phyloP scores from a whole-genome alignment of 2,329 filamentous ascomycete species.

The Fusarium transvaalense region DNA sequence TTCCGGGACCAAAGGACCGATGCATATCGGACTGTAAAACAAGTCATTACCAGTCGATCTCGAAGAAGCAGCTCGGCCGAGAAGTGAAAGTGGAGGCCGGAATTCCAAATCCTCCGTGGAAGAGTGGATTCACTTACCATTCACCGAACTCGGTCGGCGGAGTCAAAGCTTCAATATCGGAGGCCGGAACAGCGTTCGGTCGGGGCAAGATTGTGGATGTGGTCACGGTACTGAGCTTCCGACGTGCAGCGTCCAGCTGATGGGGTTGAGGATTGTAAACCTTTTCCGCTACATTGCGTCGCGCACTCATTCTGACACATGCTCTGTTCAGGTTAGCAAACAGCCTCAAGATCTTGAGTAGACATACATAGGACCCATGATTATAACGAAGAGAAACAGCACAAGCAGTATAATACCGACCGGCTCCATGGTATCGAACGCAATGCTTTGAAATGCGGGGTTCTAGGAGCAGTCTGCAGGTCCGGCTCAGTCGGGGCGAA shows the following conservation, averaged over 20 bases:
- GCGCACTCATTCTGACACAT: constrained; percentile 35
- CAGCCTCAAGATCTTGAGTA: neutral
- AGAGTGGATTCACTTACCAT: constrained; percentile 44
- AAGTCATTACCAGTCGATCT: constrained; percentile 13
- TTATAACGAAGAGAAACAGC: constrained; percentile 40
- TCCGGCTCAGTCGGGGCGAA: neutral
- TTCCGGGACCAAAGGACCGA: constrained; percentile 50
- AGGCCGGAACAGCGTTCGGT: constrained; percentile 11
- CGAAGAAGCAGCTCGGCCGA: constrained; percentile 11
- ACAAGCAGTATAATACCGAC: constrained; percentile 46
- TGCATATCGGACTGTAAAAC: constrained; percentile 51
- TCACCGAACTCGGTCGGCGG: constrained; percentile 42
- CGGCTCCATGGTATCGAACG: constrained; percentile 43
- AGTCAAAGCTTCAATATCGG: constrained; percentile 38
- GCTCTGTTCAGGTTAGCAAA: constrained; percentile 28
- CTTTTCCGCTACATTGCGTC: constrained; percentile 19
- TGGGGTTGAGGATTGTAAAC: constrained; percentile 40
- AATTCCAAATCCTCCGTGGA: neutral
- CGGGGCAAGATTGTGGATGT: constrained; percentile 39
- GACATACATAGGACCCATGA: constrained; percentile 43
- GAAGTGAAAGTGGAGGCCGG: constrained; percentile 21
- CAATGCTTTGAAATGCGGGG: constrained; percentile 3
- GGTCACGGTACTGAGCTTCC: constrained; percentile 50
- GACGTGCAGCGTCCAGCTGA: constrained; percentile 45
- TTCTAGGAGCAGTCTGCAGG: neutral